Base-by-base conservation (phyloP, 106 monocot genomes). In the Ottelia alismoides region DNA sequence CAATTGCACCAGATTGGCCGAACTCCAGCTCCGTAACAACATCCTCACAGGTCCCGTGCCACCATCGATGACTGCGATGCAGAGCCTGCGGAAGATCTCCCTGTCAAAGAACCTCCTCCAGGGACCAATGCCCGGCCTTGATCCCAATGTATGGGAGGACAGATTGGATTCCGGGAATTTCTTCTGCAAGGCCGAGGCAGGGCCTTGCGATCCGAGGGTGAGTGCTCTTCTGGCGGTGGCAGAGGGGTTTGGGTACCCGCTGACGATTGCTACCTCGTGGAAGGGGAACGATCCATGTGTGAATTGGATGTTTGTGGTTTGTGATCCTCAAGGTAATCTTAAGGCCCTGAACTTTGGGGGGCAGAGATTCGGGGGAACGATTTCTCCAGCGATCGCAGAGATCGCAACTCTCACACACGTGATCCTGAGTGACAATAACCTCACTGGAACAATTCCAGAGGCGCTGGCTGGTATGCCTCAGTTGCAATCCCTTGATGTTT, bases 41-140 rank as follows among this genome's bases (percentile, higher is more conserved):
- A 43, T 56, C 18, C 76, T 88, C 25, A 88, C 88, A 18, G 88
- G 83, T 12, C 27, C 62, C 47, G 70, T 88, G 9, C 83, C 88
- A 2, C 20, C 52, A 4, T 79, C 83, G 19, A 62, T 88, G 14
- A 17, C 22, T 25, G 3, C 40, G 1, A 27, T 47, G 32, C 17
- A 59, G 0, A 63, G 55, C 10, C 78, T 88, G 1, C 26, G 49
- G 35, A 73, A 79, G 19, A 66, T 65, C 27, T 47, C 76, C 1
- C 54, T 88, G 20, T 72, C 83, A 30, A 88, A 88, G 51, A 88
- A 88, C 61, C 11, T 64, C 21, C 70, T 90, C 6, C 89, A 90
- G 47, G 89, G 89, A 14, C 80, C 76, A n/a, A 66, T 72, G 30
- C 89, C 89, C 0, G 6, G 0, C 25, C 73, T 90, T 48, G 30